Percentiles rank a stretch among this genome's conserved stretches.
Evolutionary conservation across 257 asterid genomes (phyloP).

Genomic region (Primulina huaijiensis): DNA sequence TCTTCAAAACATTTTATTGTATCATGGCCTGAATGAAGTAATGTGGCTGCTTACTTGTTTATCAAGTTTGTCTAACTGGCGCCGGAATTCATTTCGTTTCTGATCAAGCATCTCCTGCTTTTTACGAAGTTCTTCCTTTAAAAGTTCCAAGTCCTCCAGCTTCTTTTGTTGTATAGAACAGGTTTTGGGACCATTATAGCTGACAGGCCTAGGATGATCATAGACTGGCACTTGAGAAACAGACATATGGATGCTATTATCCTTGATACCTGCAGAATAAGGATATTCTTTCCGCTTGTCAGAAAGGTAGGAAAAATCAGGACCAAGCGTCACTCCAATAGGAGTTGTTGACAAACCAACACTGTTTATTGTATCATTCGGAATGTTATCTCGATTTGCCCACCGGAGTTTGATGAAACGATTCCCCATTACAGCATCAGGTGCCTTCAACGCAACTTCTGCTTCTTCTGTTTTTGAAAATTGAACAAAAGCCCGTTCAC

Average conservation of each 20-base stretch:
- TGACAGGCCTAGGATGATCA: conserved; percentile 44
- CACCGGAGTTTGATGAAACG: conserved; percentile 92
- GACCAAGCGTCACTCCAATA: conserved; percentile 29
- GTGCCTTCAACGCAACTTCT: conserved; percentile 81
- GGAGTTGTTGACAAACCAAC: conserved; percentile 33
- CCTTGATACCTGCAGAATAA: conserved; percentile 39
- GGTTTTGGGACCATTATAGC: conserved; percentile 50
- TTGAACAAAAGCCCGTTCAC: conserved; percentile 88
- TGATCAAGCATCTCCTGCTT: conserved; percentile 97
- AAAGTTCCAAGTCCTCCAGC: conserved; percentile 69
- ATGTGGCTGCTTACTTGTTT: conserved; percentile 61
- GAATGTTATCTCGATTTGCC: conserved; percentile 90
- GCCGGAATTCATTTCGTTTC: conserved; percentile 78
- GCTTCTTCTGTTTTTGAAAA: conserved; percentile 90
- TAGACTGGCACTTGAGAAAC: conserved; percentile 34
- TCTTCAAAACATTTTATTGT: conserved; percentile 2
- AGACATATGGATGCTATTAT: conserved; percentile 30
- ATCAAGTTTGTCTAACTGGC: conserved; percentile 66
- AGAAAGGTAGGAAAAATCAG: conserved; percentile 37
- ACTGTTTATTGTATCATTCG: conserved; percentile 50
- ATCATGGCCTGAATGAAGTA: conserved; percentile 20
- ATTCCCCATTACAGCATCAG: conserved; percentile 99
- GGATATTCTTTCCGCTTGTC: conserved; percentile 54
- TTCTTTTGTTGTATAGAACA: conserved; percentile 68
- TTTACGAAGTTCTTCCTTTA: conserved; percentile 91